Percentiles rank a stretch among this genome's conserved stretches.
phyloP scores from a whole-genome alignment of 768 basidiomycete genomes.

The Pholiota conissans region DNA sequence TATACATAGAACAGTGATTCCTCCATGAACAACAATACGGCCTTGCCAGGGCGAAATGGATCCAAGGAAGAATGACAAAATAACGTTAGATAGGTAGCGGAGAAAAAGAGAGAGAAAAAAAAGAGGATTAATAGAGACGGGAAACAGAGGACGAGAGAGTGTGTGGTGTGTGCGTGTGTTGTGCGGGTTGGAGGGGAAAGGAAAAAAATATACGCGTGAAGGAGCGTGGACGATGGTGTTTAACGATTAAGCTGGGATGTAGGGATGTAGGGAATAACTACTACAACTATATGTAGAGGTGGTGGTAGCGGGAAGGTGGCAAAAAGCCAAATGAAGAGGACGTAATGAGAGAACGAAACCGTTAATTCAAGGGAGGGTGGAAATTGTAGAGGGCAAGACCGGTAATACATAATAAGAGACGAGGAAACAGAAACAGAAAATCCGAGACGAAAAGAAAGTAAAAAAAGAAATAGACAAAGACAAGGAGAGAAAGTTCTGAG shows the following conservation, averaged over 20 bases:
- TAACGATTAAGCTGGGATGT: constrained; percentile 20
- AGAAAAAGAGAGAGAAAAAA: constrained; percentile 12
- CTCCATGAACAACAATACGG: constrained; percentile 29
- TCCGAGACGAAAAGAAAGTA: constrained; percentile 7
- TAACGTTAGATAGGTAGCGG: constrained; percentile 32
- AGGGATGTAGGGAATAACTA: constrained; percentile 17
- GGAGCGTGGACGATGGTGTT: constrained; percentile 18
- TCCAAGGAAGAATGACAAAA: constrained; percentile 29
- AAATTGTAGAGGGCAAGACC: constrained; percentile 18
- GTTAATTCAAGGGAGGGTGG: constrained; percentile 7
- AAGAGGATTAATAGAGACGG: constrained; percentile 6
- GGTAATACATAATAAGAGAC: constrained; percentile 21
- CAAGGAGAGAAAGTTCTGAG: too few relatives aligned
- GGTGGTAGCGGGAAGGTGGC: constrained; percentile 11
- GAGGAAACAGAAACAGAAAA: constrained; percentile 7
- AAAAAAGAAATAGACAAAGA: constrained; percentile 4
- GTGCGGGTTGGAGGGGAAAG: too few relatives aligned
- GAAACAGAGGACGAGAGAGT: constrained; percentile 3
- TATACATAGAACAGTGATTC: constrained; percentile 38
- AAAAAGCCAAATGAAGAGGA: constrained; percentile 7
- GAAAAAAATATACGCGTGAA: constrained; percentile 12
- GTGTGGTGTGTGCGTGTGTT: too few relatives aligned
- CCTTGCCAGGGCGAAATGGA: constrained; percentile 34
- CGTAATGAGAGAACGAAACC: constrained; percentile 17
- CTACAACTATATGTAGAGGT: constrained; percentile 13